Percentiles rank a stretch among this genome's conserved stretches.
Conservation (phyloP, 1,284 basidiomycete genomes). For the Testicularia cyperi region DNA sequence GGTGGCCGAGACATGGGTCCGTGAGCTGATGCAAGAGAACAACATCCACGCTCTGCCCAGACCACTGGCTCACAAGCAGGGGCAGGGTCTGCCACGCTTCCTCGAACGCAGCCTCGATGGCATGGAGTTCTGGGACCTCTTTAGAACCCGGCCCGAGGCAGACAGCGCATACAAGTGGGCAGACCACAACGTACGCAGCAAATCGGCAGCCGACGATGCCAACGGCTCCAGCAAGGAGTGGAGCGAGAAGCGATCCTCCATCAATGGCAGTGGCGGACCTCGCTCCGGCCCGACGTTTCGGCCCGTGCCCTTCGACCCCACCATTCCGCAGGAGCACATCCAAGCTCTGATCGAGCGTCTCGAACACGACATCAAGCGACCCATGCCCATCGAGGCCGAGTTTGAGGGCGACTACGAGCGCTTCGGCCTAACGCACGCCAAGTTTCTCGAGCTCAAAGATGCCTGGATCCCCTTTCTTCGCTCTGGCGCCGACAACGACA, state of each 20-base stretch:
- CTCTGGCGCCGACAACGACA: background rate
- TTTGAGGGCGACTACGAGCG: constrained; percentile 34
- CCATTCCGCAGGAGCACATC: constrained; percentile 10
- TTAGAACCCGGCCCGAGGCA: constrained; percentile 14
- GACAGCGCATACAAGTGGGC: constrained; percentile 14
- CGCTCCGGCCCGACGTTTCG: too few species aligned
- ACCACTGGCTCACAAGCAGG: constrained; percentile 20
- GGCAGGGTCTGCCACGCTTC: constrained; percentile 21
- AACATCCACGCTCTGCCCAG: constrained; percentile 19
- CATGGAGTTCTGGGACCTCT: constrained; percentile 38
- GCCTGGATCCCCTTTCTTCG: constrained; percentile 35
- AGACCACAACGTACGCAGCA: constrained; percentile 7
- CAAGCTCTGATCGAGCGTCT: constrained; percentile 22
- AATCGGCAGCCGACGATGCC: background rate
- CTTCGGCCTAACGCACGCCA: constrained; percentile 34
- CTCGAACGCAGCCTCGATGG: constrained; percentile 39
- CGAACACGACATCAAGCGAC: constrained; percentile 13
- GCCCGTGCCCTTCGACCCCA: constrained; percentile 18
- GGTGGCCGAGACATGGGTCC: constrained; percentile 22
- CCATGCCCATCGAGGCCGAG: constrained; percentile 10
- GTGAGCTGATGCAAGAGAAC: constrained; percentile 26
- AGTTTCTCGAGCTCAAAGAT: constrained; percentile 26
- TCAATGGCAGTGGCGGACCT: too few species aligned
- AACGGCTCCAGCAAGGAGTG: background rate
- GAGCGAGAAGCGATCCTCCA: too few species aligned